phyloP scores from a whole-genome alignment of 2,329 filamentous ascomycete species.

The Acephala macrosclerotiorum region DNA sequence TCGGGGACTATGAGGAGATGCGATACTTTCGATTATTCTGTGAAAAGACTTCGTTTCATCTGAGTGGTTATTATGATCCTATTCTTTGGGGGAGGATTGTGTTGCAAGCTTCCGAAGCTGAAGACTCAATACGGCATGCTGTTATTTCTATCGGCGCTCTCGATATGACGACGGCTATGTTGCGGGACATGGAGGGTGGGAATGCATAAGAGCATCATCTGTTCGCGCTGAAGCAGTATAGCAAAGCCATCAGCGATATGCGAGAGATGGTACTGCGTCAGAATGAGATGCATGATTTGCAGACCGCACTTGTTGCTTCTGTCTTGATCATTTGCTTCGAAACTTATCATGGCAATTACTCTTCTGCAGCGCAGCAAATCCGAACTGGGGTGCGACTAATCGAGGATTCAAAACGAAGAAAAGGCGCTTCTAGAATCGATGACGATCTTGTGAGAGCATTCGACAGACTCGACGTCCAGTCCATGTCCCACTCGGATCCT shows the following conservation, averaged over 20 bases:
- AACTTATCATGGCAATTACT: constrained; percentile 15
- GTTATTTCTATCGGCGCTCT: constrained; percentile 26
- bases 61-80: constrained; percentile 10
- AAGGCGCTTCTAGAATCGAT: neutral
- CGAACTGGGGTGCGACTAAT: constrained; percentile 8
- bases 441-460: constrained; percentile 10
- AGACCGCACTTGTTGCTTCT: constrained; percentile 8
- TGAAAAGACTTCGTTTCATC: constrained; percentile 16
- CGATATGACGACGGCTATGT: constrained; percentile 18
- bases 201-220: constrained; percentile 56
- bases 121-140: constrained; percentile 22
- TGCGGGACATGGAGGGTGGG: neutral
- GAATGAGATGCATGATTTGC: neutral
- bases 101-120: constrained; percentile 19
- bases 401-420: constrained; percentile 1
- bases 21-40: constrained; percentile 23
- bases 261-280: constrained; percentile 45
- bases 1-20: constrained; percentile 16
- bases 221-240: constrained; percentile 64
- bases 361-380: constrained; percentile 10
- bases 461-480: constrained; percentile 10
- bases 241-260: constrained; percentile 59
- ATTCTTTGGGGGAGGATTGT: constrained; percentile 21
- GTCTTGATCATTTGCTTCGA: constrained; percentile 10
- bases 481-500: constrained; percentile 13